Evolutionary conservation across 1,139 yeast genomes (phyloP), one percentile per base, ranked within the genome.

Genomic region (Yamadazyma membranifaciens): DNA sequence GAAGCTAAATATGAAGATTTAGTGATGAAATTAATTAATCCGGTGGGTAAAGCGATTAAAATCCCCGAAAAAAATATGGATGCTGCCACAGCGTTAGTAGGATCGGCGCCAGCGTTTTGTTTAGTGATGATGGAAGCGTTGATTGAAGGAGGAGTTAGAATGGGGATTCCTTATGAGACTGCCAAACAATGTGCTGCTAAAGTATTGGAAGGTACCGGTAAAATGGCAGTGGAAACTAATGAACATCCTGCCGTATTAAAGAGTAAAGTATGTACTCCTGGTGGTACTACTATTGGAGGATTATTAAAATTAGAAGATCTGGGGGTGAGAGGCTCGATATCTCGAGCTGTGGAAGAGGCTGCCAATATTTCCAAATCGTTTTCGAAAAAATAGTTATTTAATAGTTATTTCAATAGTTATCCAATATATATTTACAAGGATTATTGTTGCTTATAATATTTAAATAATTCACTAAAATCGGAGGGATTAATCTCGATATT

Each of bases 271-370:
- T 89, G 97, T 59, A 92, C 99, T 0, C 99, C 99, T 13, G 98
- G 95, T 27, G 99, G 99, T 30, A 91, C 97, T 40, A 92, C 99
- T 7, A 92, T 94, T 59, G 96, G 96, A 4, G 99, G 99, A 0
- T 71, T 94, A 47, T 76, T 91, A 62, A 87, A 81, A 52, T 80
- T 94, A 84, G 99, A 92, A 66, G 96, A 89, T 53, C 81, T 81
- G 39, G 95, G 91, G 34, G 87, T 92, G 36, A 82, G 96, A 67
- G 78, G 89, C 37, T 89, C 89, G 16, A 84, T 92, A 54, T 81
- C 95, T 37, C 76, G 89, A 52, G 96, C 95, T 36, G 85, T 92
- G 20, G 92, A 87, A 59, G 95, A 89, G 58, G 92, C 97, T 31
- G 87, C 97, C 14, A 75, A 75, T 45, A 85, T 91, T 43, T 94